Evolutionary conservation across 1,139 yeast species (phyloP), one percentile per base, ranked within the genome.

Genomic region (Saccharomyces hybrid): DNA sequence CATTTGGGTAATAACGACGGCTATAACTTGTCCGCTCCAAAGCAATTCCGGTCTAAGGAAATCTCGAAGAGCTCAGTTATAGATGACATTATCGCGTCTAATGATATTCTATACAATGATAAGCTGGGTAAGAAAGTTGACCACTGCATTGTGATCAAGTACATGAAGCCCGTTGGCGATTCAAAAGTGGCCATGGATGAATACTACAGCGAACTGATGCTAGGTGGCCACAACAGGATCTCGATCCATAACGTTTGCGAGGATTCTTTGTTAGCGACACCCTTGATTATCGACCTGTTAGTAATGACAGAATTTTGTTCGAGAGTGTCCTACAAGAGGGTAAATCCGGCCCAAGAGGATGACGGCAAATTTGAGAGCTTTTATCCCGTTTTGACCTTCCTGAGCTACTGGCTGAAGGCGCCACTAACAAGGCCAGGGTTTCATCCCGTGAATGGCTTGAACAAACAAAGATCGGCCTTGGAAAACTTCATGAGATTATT

Each of bases 171-270:
- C 8, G 97, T 91, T 54, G 96, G 96, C 50, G 98, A 91, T 73
- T 84, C 95, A 62, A 91, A 91, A 79, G 97, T 91, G 60, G 98
- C 98, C 54, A 91, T 91, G 97, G 98, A 91, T 73, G 97, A 91
- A 77, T 91, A 91, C 75, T 89, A 90, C 77, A 86, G 95, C 57
- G 97, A 91, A 74, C 83, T 91, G 71, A 90, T 91, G 97, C 81
- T 91, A 67, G 98, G 98, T 59, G 98, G 98, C 50, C 97, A 90
- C 76, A 91, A 90, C 77, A 86, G 93, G 71, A 87, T 91, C 62
- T 84, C 95, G 54, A 86, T 91, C 69, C 96, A 90, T 76, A 91
- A 91, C 70, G 96, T 91, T 46, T 91, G 98, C 74, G 98, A 91
- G 75, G 98, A 91, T 73, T 90, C 97, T 3, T 78, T 91, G 65